phyloP scores from a whole-genome alignment of 805 yeast species.

The Wickerhamomyces canadensis region DNA sequence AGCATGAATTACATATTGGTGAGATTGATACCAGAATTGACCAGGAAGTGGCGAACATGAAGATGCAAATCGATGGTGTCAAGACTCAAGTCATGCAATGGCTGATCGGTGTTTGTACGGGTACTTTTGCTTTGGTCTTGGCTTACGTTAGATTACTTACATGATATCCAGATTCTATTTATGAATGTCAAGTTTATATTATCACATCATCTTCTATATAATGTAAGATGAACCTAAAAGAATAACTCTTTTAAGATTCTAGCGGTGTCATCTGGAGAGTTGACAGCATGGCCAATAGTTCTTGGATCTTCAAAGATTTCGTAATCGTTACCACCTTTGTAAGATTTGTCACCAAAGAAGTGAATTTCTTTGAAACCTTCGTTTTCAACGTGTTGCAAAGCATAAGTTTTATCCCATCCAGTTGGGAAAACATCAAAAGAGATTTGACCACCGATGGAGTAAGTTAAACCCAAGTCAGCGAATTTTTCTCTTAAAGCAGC shows the following conservation, averaged over 20 bases:
- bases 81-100: slow-evolving; percentile 97
- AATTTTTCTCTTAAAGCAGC: slow-evolving; percentile 77
- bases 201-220: no score
- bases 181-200: no score
- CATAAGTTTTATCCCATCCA: slow-evolving; percentile 99
- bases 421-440: slow-evolving; percentile 99
- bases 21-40: slow-evolving; percentile 94
- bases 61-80: slow-evolving; percentile 90
- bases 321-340: slow-evolving; percentile 97
- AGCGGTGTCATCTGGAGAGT: slow-evolving; percentile 84
- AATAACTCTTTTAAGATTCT: slow-evolving; percentile 80
- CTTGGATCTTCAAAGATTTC: slow-evolving; percentile 91
- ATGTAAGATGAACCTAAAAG: slow-evolving; percentile 16
- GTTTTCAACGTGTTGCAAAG: slow-evolving; percentile 82
- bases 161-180: no score
- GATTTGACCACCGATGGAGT: slow-evolving; percentile 99
- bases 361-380: slow-evolving; percentile 87
- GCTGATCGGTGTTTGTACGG: slow-evolving; percentile 97
- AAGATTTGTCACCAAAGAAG: slow-evolving; percentile 98
- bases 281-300: slow-evolving; percentile 94
- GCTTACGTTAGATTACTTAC: slow-evolving; percentile 85
- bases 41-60: slow-evolving; percentile 91
- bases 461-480: slow-evolving; percentile 80
- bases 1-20: slow-evolving; percentile 87
- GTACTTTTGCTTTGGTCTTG: slow-evolving; percentile 90